Conservation (phyloP, 1,284 basidiomycete genomes). For the Tilletia horrida region DNA sequence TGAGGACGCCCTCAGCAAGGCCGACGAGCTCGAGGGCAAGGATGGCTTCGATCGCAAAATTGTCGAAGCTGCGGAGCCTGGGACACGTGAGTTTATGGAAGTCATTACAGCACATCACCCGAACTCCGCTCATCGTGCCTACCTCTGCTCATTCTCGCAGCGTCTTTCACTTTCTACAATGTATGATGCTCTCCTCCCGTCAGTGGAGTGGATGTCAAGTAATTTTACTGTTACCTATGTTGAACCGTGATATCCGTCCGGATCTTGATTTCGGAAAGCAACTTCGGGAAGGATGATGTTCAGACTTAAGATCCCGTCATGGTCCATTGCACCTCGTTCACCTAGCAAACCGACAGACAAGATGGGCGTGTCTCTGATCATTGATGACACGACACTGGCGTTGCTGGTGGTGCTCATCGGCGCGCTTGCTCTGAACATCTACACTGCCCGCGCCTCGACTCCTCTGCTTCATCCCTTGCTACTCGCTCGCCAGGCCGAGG, state of each 20-base stretch:
- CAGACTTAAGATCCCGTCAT: neutral
- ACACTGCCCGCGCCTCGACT: constrained; percentile 37
- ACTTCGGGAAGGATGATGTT: neutral
- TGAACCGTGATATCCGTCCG: too few relatives aligned
- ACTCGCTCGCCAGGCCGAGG: constrained; percentile 48
- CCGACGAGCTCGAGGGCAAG: constrained; percentile 60
- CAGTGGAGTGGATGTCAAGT: too few relatives aligned
- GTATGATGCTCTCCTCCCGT: constrained; percentile 16
- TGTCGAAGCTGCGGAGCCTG: constrained; percentile 83
- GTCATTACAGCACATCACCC: neutral
- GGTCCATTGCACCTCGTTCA: neutral
- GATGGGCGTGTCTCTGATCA: constrained; percentile 42
- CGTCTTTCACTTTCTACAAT: constrained; percentile 33
- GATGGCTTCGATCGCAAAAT: constrained; percentile 66
- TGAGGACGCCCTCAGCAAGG: constrained; percentile 63
- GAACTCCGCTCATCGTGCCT: neutral
- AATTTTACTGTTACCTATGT: too few relatives aligned
- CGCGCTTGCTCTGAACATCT: constrained; percentile 33
- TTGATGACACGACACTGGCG: constrained; percentile 45
- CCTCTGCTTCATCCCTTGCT: constrained; percentile 52
- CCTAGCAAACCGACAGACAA: neutral
- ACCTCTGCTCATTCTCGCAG: constrained; percentile 1
- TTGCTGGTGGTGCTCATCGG: constrained; percentile 39
- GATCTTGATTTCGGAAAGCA: too few relatives aligned
- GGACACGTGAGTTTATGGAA: constrained; percentile 45